Base-by-base conservation (phyloP, 495 filamentous ascomycete genomes). In the Neurospora hispaniola region DNA sequence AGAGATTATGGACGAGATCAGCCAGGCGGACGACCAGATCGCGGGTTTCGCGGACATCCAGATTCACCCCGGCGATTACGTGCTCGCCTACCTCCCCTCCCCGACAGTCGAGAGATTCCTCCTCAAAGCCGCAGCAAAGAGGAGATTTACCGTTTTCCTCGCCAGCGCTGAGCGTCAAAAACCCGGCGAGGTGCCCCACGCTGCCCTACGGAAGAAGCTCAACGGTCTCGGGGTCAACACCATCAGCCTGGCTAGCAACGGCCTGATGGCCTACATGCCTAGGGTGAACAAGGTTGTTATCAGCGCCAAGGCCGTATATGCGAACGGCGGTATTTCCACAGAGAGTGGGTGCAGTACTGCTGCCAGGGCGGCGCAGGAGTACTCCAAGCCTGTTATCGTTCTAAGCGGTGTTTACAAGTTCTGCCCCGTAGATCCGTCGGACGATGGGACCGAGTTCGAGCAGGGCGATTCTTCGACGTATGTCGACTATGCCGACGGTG, bases 231-330 rank as follows among this genome's bases (percentile, higher is more conserved):
- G 94, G 70, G 90, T 96, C 70, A 92, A 89, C 10, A 91, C 95
- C 42, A 90, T 96, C 73, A 84, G 92, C 39, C 90, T 97, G 44
- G 90, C 94, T 27, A 93, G 94, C 79, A 91, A 92, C 12, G 91
- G 92, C 14, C 88, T 96, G 44, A 95, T 93, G 82, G 94, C 94
- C 7, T 89, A 97, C 71, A 98, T 98, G 91, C 91, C 94, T 0
- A 89, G 90, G 70, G 92, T 97, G 77, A 96, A 94, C 85, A 97
- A 97, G 84, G 94, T 98, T 73, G 92, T 98, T 42, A 85, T 98
- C 35, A 89, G 91, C 31, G 93, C 94, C 10, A 92, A 94, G 77
- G 91, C 90, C 18, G 92, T 97, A 46, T 89, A 94, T 44, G 92
- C 93, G 43, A 94, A 95, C 77, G 94, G 94, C 44, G 93, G 91